Conservation (phyloP, 1,284 basidiomycete genomes). For the Sporisorium graminicola region DNA sequence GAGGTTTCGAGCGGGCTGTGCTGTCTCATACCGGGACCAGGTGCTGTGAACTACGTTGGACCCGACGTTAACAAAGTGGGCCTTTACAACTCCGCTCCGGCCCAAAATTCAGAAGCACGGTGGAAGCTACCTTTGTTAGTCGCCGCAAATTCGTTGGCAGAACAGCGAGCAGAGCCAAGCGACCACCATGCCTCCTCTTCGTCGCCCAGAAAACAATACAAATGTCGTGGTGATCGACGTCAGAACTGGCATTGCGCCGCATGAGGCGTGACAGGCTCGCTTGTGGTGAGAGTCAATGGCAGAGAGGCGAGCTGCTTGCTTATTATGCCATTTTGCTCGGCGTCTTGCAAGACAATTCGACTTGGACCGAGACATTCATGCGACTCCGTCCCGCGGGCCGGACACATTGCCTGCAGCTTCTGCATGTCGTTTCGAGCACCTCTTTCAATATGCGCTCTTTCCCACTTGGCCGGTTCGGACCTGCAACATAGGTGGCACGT, state of each 20-base stretch:
- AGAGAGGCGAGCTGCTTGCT: too few relatives aligned
- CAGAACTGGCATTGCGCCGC: not conserved
- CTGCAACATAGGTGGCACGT: not conserved
- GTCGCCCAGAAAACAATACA: not conserved
- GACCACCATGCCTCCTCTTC: not conserved
- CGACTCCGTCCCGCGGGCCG: not conserved
- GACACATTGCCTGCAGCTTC: not conserved
- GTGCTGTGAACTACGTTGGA: too few relatives aligned
- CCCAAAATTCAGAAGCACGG: conserved; percentile 5
- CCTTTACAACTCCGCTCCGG: conserved; percentile 22
- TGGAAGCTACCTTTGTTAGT: not conserved
- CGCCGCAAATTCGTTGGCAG: conserved; percentile 15
- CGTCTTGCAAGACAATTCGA: not conserved
- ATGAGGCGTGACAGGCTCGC: not conserved
- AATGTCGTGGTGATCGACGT: not conserved
- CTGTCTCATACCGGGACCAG: not conserved
- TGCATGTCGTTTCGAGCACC: not conserved
- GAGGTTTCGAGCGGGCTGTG: not conserved
- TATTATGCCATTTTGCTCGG: not conserved
- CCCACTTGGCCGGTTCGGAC: not conserved
- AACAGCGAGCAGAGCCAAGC: conserved; percentile 9
- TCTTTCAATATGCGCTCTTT: not conserved
- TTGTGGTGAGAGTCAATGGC: not conserved
- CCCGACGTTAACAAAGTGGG: too few relatives aligned
- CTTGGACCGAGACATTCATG: not conserved